Evolutionary conservation across 2,329 filamentous ascomycete species (phyloP).

Genomic region (Penicillium corylophilum): DNA sequence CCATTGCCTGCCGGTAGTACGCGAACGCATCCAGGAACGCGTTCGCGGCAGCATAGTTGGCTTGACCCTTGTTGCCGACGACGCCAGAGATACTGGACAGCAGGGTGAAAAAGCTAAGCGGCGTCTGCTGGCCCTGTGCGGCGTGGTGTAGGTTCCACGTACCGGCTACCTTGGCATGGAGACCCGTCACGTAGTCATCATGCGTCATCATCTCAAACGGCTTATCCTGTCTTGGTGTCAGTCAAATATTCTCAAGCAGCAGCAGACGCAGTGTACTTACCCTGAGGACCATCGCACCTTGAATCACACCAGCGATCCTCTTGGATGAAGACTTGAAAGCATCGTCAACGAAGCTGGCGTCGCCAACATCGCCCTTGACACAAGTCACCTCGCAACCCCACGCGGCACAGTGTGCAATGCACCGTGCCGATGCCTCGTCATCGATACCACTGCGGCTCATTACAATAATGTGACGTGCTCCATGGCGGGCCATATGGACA

Average conservation of each 20-base stretch:
- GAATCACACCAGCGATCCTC: slow-evolving; percentile 27
- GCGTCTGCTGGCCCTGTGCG: background rate
- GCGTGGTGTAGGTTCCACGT: slow-evolving; percentile 28
- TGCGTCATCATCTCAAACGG: slow-evolving; percentile 30
- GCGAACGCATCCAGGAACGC: too few species aligned
- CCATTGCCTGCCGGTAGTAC: too few species aligned
- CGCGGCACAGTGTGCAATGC: background rate
- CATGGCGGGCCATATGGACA: slow-evolving; percentile 14
- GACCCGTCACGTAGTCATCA: slow-evolving; percentile 30
- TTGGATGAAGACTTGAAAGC: background rate
- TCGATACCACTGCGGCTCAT: slow-evolving; percentile 1
- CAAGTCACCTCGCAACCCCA: background rate
- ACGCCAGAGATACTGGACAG: slow-evolving; percentile 21
- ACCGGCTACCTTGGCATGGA: slow-evolving; percentile 34
- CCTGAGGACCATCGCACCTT: slow-evolving; percentile 20
- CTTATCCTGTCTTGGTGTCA: background rate
- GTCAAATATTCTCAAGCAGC: too few species aligned
- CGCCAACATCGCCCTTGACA: slow-evolving; percentile 5
- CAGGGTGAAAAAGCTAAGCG: slow-evolving; percentile 21
- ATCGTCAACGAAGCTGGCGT: background rate
- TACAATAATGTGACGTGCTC: slow-evolving; percentile 12
- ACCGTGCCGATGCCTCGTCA: background rate
- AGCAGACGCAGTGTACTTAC: slow-evolving; percentile 4
- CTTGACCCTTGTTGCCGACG: slow-evolving; percentile 19
- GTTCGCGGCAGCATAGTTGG: slow-evolving; percentile 6